Evolutionary conservation across 2,329 filamentous ascomycete species (phyloP), one percentile per base, ranked within the genome.

Genomic region (Arthrocladium fulminans): DNA sequence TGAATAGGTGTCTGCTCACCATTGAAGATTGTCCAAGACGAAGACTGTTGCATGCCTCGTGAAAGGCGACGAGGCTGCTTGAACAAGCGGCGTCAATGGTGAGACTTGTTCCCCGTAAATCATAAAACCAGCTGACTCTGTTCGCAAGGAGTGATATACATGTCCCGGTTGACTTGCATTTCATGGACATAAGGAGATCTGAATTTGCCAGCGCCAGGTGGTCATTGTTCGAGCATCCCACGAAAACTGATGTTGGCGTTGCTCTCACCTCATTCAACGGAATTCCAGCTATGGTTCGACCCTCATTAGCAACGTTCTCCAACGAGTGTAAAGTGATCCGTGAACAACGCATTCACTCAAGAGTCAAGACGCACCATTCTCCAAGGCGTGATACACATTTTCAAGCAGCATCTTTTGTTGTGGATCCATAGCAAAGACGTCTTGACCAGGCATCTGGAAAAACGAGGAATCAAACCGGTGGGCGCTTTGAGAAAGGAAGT

Each of bases 121-220:
- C 30, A 42, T 54, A 42, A 47, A 51, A 51, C 43, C 44, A 53
- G 1, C 60, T 62, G 7, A 65, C 27, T 1, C 62, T 58, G 25
- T 65, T 65, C 1, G 68, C 62, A 2, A 70, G 51, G 8, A 71
- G 67, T 23, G 61, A 63, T 13, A 61, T 53, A 2, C 63, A 59
- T 34, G 58, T 65, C n/a, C 65, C 63, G 1, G 62, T 63, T 1
- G 52, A 13, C 27, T 29, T 29, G 27, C 13, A 29, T 29, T 29
- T 29, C 27, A 29, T 29, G 7, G 27, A 7, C 7, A 7, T 29
- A 7, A 7, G 7, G 7, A 13, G 27, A 13, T 29, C 27, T 29
- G 27, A 7, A 13, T 29, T 29, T 7, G 13, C 7, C 7, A 7
- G 7, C 13, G 27, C 27, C 7, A 29, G 27, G 13, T 29, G 27